phyloP scores from a whole-genome alignment of 2,329 filamentous ascomycete genomes.

The Pseudocercospora cruenta region DNA sequence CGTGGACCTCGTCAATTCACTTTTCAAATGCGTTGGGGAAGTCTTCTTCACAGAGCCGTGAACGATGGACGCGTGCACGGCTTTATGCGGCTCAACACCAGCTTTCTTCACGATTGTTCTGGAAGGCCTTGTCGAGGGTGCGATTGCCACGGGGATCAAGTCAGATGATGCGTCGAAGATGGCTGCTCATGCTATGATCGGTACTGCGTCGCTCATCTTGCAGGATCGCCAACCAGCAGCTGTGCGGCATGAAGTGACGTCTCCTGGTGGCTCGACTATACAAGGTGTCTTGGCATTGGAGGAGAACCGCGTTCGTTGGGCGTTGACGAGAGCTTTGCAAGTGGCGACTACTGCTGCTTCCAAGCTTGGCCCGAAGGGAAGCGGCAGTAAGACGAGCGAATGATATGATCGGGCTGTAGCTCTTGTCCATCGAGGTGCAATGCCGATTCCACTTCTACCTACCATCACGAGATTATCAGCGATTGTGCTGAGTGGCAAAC shows the following conservation, averaged over 20 bases:
- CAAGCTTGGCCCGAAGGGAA: background rate
- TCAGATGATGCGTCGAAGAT: slow-evolving; percentile 71
- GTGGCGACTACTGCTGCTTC: slow-evolving; percentile 1
- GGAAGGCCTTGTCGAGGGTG: slow-evolving; percentile 74
- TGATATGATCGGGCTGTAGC: background rate
- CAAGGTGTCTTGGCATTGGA: slow-evolving; percentile 72
- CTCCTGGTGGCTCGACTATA: slow-evolving; percentile 76
- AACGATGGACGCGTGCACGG: slow-evolving; percentile 72
- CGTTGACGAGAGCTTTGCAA: slow-evolving; percentile 60
- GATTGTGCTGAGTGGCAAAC: background rate
- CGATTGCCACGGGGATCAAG: slow-evolving; percentile 75
- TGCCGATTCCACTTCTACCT: no score
- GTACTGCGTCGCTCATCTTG: slow-evolving; percentile 69
- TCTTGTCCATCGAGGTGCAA: background rate
- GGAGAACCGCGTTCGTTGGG: slow-evolving; percentile 69
- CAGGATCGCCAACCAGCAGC: slow-evolving; percentile 72
- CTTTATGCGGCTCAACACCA: slow-evolving; percentile 72
- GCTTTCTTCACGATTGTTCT: slow-evolving; percentile 76
- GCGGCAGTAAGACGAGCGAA: background rate
- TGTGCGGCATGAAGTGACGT: slow-evolving; percentile 72
- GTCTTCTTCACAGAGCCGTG: slow-evolving; percentile 68
- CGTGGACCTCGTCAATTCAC: slow-evolving; percentile 65
- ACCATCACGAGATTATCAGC: background rate
- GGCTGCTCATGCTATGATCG: slow-evolving; percentile 77
- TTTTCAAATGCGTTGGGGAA: slow-evolving; percentile 73